Base-by-base conservation (phyloP, 2,329 filamentous ascomycete species). In the Sarocladium strictum region DNA sequence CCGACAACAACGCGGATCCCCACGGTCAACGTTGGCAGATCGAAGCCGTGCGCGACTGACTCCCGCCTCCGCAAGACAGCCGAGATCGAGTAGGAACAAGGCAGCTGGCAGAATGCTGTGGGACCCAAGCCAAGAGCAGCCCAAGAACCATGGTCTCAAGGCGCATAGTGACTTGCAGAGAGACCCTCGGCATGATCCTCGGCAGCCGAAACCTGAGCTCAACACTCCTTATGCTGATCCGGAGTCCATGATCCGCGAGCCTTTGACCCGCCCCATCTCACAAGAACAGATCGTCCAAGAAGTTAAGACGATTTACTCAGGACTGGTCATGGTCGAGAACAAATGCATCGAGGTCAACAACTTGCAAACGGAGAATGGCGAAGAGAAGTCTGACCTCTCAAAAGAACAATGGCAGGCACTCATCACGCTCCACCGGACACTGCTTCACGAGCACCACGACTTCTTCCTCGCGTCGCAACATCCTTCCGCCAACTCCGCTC, bases 401-500 rank as follows among this genome's bases (percentile, higher is more conserved):
- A 73, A 80, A 38, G 84, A 92, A 53, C 88, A 96, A 61, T 96
- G 89, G 87, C 87, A 95, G 59, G 87, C 89, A 0, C 69, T 97
- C 0, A 90, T 96, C 38, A 86, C 87, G 0, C 67, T 97, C 0
- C 93, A 97, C 61, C 77, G 89, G 1, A 94, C 90, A 0, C 67
- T 96, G 0, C 71, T 96, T 0, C 84, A 94, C 58, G 90, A 96
- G 57, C 87, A 93, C 55, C 87, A 92, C 56, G 89, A 93, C 58
- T 93, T 93, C 62, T 92, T 97, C 56, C 73, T 96, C 1, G 92
- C 92, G 0, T 89, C 84, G 0, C 91, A 97, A 60, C 91, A 97
- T 63, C 92, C 90, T 0, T 87, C 85, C 0, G 89, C 90, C 0
- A 88, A 79, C 23, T 76, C 77, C 0, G 82, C 85, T 0, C 67